Evolutionary conservation across 345 rosid genomes (phyloP).

Genomic region (Citrus mangshanensis): DNA sequence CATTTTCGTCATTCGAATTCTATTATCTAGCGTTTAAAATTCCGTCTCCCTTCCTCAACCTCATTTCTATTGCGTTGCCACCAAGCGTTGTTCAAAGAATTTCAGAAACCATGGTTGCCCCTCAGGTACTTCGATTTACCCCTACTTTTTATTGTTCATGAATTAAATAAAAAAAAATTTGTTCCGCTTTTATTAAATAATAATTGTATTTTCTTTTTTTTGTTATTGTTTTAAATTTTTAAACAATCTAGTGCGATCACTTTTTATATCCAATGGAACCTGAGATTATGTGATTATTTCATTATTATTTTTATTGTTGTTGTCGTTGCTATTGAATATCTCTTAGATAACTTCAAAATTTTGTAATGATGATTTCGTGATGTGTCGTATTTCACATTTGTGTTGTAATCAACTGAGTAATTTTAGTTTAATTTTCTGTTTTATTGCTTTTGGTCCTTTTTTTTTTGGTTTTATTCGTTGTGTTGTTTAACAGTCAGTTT

Average conservation of each 20-base stretch:
- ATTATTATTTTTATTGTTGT: neutral
- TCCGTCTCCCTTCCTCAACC: neutral
- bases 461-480: neutral
- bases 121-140: slow-evolving; percentile 5
- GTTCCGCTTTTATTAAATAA: neutral
- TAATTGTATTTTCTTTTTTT: neutral
- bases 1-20: neutral
- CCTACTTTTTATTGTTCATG: neutral
- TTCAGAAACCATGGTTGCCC: slow-evolving; percentile 6
- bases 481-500: neutral
- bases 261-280: neutral
- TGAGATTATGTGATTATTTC: neutral
- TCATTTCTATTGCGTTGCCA: neutral
- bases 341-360: neutral
- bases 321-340: neutral
- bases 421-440: neutral
- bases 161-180: neutral
- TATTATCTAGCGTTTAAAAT: neutral
- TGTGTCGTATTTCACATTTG: neutral
- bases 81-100: neutral
- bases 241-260: neutral
- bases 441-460: neutral
- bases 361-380: neutral
- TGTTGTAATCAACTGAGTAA: neutral
- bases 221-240: neutral